Evolutionary conservation across 345 rosid species (phyloP), one percentile per base, ranked within the genome.

Genomic region (Citropsis articulata): DNA sequence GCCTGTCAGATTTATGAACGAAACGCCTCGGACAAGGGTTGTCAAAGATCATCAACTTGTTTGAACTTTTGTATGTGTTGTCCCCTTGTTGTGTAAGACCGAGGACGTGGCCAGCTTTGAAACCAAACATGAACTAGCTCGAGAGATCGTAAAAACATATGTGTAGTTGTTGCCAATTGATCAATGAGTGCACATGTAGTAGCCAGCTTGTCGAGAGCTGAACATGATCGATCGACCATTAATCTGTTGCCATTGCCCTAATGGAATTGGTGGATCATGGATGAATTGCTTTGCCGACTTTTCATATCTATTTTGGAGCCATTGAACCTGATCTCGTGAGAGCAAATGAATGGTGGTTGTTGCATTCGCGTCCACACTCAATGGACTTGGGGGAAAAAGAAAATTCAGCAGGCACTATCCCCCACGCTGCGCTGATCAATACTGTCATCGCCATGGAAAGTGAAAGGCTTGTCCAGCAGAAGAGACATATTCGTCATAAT

Each of bases 21-120:
- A 9, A 55, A 22, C 53, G 63, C 72, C 35, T 13, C 10, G 66
- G 79, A 61, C 78, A 76, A 9, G 35, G 64, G 48, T 22, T 72
- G 78, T 75, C n/a, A 2, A 24, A 2, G 6, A 69, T 14, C 60
- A 48, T 6, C 68, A 42, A 42, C n/a, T 61, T 73, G 69, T 42
- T 27, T 61, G 38, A 16, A 24, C 57, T 53, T 1, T 4, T 9
- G n/a, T 6, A 45, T 1, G 50, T 45, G 50, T 13, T 45, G 50
- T 45, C 50, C 50, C 50, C 50, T 45, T 1, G 36, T 21, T 33
- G 45, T 3, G 69, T 33, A 33, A 65, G 69, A 31, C 3, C 4
- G 62, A 28, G 73, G 73, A 48, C 78, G 78, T 75, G 78, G 78
- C 70, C 78, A 63, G 55, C 48, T 75, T 63, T 48, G 21, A 24